Percentiles rank a stretch among this genome's conserved stretches.
Conservation (phyloP, 768 basidiomycete species). For the Psilocybe cubensis region DNA sequence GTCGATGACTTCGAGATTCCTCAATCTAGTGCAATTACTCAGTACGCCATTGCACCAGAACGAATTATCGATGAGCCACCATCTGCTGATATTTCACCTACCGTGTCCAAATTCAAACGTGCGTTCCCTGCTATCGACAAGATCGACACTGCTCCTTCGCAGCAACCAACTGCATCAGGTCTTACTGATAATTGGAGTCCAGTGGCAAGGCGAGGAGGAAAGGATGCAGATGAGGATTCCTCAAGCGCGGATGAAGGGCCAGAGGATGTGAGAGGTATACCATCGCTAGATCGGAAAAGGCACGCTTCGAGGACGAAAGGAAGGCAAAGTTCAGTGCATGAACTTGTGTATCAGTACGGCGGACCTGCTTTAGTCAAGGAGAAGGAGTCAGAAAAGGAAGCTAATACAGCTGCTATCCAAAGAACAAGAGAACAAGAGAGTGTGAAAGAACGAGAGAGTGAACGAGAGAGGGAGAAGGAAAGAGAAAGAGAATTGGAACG, state of each 20-base stretch:
- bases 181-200: slow-evolving; percentile 56
- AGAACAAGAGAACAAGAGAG: slow-evolving; percentile 1
- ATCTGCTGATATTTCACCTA: slow-evolving; percentile 36
- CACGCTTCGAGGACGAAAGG: slow-evolving; percentile 45
- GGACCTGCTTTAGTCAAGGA: slow-evolving; percentile 52
- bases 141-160: slow-evolving; percentile 21
- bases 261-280: slow-evolving; percentile 42
- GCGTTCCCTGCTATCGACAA: slow-evolving; percentile 39
- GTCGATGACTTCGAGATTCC: slow-evolving; percentile 42
- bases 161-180: slow-evolving; percentile 7
- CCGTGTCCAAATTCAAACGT: slow-evolving; percentile 38
- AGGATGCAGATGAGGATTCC: slow-evolving; percentile 37
- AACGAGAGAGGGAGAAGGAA: slow-evolving; percentile 8
- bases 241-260: slow-evolving; percentile 67
- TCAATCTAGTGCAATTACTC: slow-evolving; percentile 36
- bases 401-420: too few species aligned
- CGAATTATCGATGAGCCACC: slow-evolving; percentile 15
- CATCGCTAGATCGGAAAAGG: slow-evolving; percentile 26
- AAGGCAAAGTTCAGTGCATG: slow-evolving; percentile 83
- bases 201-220: slow-evolving; percentile 27
- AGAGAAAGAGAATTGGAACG: slow-evolving; percentile 36
- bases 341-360: slow-evolving; percentile 80
- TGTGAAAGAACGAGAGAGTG: slow-evolving; percentile 10
- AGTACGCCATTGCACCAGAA: slow-evolving; percentile 35
- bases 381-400: slow-evolving; percentile 44